phyloP scores from a whole-genome alignment of 345 rosid species.

The Eucalyptus cladocalyx region DNA sequence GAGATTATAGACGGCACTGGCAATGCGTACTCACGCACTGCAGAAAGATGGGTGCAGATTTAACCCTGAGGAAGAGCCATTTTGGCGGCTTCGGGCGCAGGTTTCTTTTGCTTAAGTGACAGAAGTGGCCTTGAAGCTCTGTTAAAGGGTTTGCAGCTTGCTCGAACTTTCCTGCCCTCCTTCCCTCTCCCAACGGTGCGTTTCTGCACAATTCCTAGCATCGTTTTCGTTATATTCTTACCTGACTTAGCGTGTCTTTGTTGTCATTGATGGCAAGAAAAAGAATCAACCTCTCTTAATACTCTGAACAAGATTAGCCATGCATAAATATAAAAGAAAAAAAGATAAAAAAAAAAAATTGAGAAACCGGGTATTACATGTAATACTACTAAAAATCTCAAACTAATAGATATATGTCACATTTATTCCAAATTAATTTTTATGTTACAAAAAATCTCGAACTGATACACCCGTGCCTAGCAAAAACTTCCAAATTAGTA shows the following conservation, averaged over 20 bases:
- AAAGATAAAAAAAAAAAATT: too few species aligned
- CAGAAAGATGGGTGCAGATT: neutral
- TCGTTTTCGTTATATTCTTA: neutral
- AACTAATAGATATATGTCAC: accelerated
- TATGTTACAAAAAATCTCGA: accelerated
- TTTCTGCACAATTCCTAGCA: neutral
- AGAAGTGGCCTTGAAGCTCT: too few species aligned
- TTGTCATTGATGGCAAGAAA: neutral
- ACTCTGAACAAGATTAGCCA: neutral
- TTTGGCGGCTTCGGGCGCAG: too few species aligned
- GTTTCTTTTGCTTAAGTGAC: neutral
- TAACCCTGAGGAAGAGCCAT: too few species aligned
- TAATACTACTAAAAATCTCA: neutral
- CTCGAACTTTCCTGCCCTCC: neutral
- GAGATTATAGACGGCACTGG: too few species aligned
- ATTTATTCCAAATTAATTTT: too few species aligned
- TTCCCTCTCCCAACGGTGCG: neutral
- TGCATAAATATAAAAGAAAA: neutral
- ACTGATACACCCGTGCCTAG: accelerated
- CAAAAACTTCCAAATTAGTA: too few species aligned
- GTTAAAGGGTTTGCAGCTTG: neutral
- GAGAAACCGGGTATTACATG: accelerated
- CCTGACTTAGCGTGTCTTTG: neutral
- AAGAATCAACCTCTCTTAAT: neutral
- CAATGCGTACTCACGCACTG: too few species aligned